These are phyloP conservation scores for Aeschynomene evenia DNA, from an alignment of 306 rosid genomes.

Conservation along the genomic window DNA sequence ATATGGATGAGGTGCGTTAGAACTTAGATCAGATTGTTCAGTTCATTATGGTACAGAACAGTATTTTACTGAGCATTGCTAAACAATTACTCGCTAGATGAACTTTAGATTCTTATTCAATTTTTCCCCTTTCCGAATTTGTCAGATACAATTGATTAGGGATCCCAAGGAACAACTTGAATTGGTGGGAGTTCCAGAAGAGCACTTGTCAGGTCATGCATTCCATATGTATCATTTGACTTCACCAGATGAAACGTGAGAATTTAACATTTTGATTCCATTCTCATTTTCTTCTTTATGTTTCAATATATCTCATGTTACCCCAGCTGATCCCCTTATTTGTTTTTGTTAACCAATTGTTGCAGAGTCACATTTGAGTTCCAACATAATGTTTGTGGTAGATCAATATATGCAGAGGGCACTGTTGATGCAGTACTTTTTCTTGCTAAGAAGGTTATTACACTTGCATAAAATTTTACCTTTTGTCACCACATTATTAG, in stretches of 20 bases:
- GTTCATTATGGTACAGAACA: background rate
- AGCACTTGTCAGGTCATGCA: constrained; percentile 81
- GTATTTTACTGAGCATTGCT: no score
- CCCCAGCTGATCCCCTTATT: background rate
- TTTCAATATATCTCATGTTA: background rate
- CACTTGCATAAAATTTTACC: constrained; percentile 13
- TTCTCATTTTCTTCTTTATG: background rate
- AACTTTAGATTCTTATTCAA: background rate
- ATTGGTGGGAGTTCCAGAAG: constrained; percentile 94
- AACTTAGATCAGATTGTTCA: background rate
- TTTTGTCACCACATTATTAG: background rate
- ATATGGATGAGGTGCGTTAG: constrained; percentile 68
- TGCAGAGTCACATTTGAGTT: constrained; percentile 94
- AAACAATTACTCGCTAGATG: no score
- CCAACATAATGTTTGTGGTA: constrained; percentile 94
- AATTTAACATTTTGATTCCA: constrained; percentile 19
- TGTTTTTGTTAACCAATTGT: background rate
- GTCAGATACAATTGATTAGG: constrained; percentile 74
- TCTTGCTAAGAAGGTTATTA: constrained; percentile 78
- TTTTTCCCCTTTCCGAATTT: constrained; percentile 6
- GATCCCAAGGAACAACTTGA: constrained; percentile 77
- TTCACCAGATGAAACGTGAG: constrained; percentile 79
- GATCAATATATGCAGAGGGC: constrained; percentile 95
- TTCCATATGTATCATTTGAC: constrained; percentile 88
- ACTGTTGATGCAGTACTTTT: constrained; percentile 81